Percentiles rank a stretch among this genome's conserved stretches.
phyloP scores from a whole-genome alignment of 352 stramenopile species.

The Albugo candida region DNA sequence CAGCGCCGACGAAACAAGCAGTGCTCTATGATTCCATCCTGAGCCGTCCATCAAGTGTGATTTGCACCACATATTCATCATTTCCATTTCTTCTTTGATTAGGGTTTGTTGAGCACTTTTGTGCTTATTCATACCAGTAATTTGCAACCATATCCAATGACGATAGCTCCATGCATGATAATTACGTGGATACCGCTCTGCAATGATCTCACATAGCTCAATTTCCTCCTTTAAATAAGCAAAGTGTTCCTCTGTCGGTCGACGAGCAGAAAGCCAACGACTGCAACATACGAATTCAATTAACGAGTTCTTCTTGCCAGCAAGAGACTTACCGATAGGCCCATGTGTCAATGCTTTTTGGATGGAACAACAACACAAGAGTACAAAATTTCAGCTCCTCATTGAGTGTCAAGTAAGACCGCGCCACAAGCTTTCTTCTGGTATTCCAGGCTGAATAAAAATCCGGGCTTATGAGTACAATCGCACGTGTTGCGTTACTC shows the following conservation, averaged over 20 bases:
- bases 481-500: slow-evolving; percentile 13
- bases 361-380: slow-evolving; percentile 52
- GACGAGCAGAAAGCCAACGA: neutral
- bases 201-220: slow-evolving; percentile 21
- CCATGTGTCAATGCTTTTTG: slow-evolving; percentile 78
- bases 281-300: neutral
- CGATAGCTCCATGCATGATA: slow-evolving; percentile 76
- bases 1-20: too few relatives aligned
- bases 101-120: neutral
- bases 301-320: neutral
- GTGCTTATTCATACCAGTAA: slow-evolving; percentile 6
- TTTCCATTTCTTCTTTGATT: slow-evolving; percentile 21
- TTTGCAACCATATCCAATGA: slow-evolving; percentile 35
- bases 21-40: slow-evolving; percentile 57
- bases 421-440: slow-evolving; percentile 34
- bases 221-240: slow-evolving; percentile 21
- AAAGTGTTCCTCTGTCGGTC: neutral
- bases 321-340: slow-evolving; percentile 28
- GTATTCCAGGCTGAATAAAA: slow-evolving; percentile 78
- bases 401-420: slow-evolving; percentile 16
- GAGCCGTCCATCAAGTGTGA: slow-evolving; percentile 57
- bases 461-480: slow-evolving; percentile 59
- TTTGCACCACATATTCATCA: slow-evolving; percentile 37
- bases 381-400: slow-evolving; percentile 46
- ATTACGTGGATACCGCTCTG: slow-evolving; percentile 49